Evolutionary conservation across 176 grass and related monocot species (phyloP).

Genomic region (Aegilops speltoides): DNA sequence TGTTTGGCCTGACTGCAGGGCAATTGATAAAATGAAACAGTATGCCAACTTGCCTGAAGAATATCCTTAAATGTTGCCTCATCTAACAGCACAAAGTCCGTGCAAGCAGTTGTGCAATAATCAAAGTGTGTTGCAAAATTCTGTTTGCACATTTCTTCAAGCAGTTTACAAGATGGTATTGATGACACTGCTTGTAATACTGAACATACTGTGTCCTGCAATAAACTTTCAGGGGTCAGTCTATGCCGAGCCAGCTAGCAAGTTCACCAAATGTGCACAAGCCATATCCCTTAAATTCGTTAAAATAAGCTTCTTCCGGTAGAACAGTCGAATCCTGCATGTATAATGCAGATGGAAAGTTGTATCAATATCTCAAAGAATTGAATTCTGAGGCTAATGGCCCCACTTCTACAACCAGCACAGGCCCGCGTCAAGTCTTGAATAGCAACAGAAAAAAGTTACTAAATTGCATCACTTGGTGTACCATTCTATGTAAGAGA

Average conservation of each 20-base stretch:
- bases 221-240: slow-evolving; percentile 79
- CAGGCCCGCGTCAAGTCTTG: slow-evolving; percentile 24
- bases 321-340: slow-evolving; percentile 48
- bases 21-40: slow-evolving; percentile 17
- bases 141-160: slow-evolving; percentile 88
- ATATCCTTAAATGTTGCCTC: slow-evolving; percentile 79
- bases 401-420: slow-evolving; percentile 35
- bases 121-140: slow-evolving; percentile 90
- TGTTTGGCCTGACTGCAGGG: slow-evolving; percentile 17
- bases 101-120: slow-evolving; percentile 91
- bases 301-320: slow-evolving; percentile 68
- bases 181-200: slow-evolving; percentile 74
- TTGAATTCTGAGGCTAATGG: slow-evolving; percentile 43
- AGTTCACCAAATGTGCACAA: slow-evolving; percentile 71
- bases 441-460: slow-evolving; percentile 36
- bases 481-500: slow-evolving; percentile 19
- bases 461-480: not conserved
- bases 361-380: slow-evolving; percentile 66
- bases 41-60: slow-evolving; percentile 73
- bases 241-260: slow-evolving; percentile 53
- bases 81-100: slow-evolving; percentile 85
- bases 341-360: slow-evolving; percentile 52
- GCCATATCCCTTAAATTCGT: slow-evolving; percentile 56
- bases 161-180: slow-evolving; percentile 83
- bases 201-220: slow-evolving; percentile 95